Percentiles rank a stretch among this genome's conserved stretches.
These are phyloP conservation scores for Quercus berberidifolia DNA, from an alignment of 306 rosid species.

Conservation along the genomic window DNA sequence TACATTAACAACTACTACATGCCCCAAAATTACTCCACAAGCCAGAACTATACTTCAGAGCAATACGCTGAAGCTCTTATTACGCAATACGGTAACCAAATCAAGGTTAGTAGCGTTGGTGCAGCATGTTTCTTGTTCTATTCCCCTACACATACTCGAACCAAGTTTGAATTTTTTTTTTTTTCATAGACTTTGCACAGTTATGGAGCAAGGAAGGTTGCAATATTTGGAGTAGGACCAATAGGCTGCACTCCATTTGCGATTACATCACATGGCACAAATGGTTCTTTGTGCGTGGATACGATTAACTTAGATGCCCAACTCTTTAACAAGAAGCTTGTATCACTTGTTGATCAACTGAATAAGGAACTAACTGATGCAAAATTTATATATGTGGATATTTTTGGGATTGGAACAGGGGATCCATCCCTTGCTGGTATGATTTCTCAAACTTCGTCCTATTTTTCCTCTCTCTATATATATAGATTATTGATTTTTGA, in stretches of 20 bases:
- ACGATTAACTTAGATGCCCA: constrained; percentile 18
- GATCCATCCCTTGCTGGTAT: neutral
- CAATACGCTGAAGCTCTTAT: no score
- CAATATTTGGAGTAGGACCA: constrained; percentile 27
- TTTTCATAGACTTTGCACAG: constrained; percentile 22
- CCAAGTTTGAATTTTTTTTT: neutral
- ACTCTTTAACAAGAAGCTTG: constrained; percentile 30
- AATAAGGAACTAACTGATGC: constrained; percentile 12
- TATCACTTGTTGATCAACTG: constrained; percentile 14
- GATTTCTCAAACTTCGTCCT: neutral
- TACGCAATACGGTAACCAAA: no score
- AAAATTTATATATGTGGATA: constrained; percentile 29
- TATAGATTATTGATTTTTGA: neutral
- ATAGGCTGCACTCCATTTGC: constrained; percentile 46
- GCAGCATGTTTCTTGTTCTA: neutral
- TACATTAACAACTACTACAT: no score
- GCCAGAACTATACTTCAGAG: no score
- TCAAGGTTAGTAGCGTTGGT: no score
- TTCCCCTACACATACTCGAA: neutral
- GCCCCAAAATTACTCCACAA: no score
- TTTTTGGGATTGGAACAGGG: neutral
- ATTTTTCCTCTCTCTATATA: neutral
- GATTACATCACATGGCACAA: neutral
- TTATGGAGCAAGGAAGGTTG: constrained; percentile 52
- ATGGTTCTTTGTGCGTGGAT: constrained; percentile 24